A percentile compares a stretch with the other conserved stretches of the same genome.
Evolutionary conservation across 345 rosid genomes (phyloP).

Genomic region (Boechera retrofracta): DNA sequence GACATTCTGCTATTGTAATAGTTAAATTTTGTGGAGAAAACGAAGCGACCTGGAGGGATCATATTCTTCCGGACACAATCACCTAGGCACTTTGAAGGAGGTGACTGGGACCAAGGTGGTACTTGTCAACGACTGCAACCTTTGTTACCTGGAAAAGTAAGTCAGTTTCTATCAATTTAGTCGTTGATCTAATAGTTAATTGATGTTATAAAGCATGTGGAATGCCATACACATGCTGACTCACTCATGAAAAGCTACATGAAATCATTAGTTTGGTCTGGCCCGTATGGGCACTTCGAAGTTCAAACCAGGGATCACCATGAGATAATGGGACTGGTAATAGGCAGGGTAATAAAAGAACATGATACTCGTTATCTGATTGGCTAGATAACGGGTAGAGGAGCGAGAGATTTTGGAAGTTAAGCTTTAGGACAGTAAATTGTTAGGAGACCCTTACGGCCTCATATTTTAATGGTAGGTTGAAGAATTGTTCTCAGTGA

Average conservation of each 20-base stretch:
- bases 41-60: conserved; percentile 51
- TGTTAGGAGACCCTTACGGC: not conserved
- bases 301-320: conserved; percentile 13
- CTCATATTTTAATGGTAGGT: conserved; percentile 49
- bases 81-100: conserved; percentile 98
- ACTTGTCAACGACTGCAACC: conserved; percentile 70
- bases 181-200: not conserved
- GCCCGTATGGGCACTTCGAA: not conserved
- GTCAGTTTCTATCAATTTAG: conserved; percentile 30
- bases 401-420: not conserved
- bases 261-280: not conserved
- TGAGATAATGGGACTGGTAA: not conserved
- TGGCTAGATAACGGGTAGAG: not conserved
- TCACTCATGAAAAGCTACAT: not conserved
- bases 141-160: conserved; percentile 62
- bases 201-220: not conserved
- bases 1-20: conserved; percentile 5
- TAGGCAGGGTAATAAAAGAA: not conserved
- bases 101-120: conserved; percentile 98
- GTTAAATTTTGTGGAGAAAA: conserved; percentile 59
- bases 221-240: not conserved
- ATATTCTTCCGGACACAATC: conserved; percentile 81
- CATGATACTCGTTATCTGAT: not conserved
- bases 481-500: conserved; percentile 69
- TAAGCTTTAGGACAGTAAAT: not conserved